These are phyloP conservation scores for Tuber aestivum DNA, from an alignment of 495 filamentous ascomycete species.

Conservation along the genomic window DNA sequence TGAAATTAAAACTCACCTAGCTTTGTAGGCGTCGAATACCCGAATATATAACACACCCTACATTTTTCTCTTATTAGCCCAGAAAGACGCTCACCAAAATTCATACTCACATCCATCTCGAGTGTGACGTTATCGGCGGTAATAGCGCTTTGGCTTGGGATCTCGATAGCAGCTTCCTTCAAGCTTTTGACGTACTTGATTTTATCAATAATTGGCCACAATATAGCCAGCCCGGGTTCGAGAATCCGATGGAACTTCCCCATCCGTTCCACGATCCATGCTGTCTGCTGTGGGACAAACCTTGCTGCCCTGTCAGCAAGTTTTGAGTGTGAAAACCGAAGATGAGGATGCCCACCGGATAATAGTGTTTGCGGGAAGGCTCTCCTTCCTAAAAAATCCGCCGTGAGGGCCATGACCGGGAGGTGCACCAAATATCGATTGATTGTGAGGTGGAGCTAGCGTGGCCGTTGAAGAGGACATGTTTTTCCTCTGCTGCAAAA, in stretches of 20 bases:
- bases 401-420: neutral
- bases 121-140: constrained; percentile 97
- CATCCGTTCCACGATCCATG: constrained; percentile 99
- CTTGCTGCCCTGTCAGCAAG: constrained; percentile 19
- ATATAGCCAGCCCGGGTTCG: constrained; percentile 79
- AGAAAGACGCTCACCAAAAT: neutral
- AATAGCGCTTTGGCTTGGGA: constrained; percentile 91
- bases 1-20: constrained; percentile 54
- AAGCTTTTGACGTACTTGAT: constrained; percentile 97
- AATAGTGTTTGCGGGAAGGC: constrained; percentile 84
- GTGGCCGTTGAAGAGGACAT: neutral
- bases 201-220: constrained; percentile 86
- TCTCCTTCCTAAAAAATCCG: constrained; percentile 55
- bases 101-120: constrained; percentile 61
- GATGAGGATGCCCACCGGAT: constrained; percentile 51
- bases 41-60: constrained; percentile 83
- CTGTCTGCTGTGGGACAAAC: constrained; percentile 97
- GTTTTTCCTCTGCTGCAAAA: neutral
- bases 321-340: neutral
- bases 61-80: neutral
- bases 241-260: constrained; percentile 90
- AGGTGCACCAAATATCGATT: neutral
- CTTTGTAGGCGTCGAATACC: constrained; percentile 96
- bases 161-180: constrained; percentile 94
- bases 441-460: neutral